phyloP scores from a whole-genome alignment of 495 filamentous ascomycete genomes.

The Neurospora africana region DNA sequence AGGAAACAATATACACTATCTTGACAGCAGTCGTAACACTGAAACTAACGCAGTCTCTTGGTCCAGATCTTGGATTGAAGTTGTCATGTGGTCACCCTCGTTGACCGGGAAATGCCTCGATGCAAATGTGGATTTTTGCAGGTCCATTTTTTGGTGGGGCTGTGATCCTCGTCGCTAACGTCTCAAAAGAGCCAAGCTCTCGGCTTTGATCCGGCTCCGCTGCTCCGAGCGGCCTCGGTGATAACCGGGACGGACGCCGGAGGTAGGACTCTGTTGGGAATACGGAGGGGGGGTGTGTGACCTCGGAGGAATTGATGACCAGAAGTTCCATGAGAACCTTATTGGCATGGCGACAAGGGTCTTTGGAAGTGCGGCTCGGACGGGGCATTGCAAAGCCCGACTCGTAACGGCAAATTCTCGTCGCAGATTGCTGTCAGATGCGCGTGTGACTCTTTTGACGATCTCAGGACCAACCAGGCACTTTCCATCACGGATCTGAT shows the following conservation, averaged over 20 bases:
- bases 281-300: background rate
- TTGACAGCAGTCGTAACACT: background rate
- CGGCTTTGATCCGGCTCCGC: background rate
- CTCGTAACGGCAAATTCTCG: constrained; percentile 15
- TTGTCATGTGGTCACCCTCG: background rate
- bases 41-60: background rate
- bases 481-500: constrained; percentile 7
- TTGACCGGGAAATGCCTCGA: background rate
- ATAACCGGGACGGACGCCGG: constrained; percentile 1
- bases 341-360: background rate
- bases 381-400: constrained; percentile 9
- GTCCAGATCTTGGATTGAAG: background rate
- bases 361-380: background rate
- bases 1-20: background rate
- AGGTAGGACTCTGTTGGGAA: background rate
- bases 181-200: background rate
- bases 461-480: background rate
- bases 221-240: constrained; percentile 3
- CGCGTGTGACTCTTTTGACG: constrained; percentile 5
- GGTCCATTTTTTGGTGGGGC: background rate
- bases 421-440: constrained; percentile 5
- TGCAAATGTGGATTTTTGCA: background rate
- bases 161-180: background rate
- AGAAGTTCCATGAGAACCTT: background rate
- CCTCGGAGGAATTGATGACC: background rate